These are phyloP conservation scores for Candida loeiensis DNA, from an alignment of 805 yeast species.

Conservation along the genomic window DNA sequence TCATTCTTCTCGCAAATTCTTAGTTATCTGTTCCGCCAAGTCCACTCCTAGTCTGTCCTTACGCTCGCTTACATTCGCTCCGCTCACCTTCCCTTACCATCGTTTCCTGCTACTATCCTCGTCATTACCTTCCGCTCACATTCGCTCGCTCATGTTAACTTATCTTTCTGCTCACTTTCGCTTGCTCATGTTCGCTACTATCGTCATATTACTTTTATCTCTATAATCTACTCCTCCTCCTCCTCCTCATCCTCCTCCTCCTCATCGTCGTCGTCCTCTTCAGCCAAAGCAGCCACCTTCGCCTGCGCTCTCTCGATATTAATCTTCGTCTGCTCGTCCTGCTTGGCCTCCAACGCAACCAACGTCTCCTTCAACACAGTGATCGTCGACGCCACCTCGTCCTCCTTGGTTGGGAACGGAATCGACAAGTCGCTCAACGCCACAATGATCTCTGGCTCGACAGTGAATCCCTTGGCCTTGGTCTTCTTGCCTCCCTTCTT, in stretches of 20 bases:
- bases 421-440: slow-evolving; percentile 73
- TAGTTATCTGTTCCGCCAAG: too few species aligned
- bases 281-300: slow-evolving; percentile 62
- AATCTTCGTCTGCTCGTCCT: slow-evolving; percentile 75
- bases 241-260: slow-evolving; percentile 44
- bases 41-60: too few species aligned
- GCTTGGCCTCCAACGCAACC: slow-evolving; percentile 61
- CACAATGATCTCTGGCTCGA: slow-evolving; percentile 78
- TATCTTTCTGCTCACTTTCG: too few species aligned
- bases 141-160: too few species aligned
- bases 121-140: too few species aligned
- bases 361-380: slow-evolving; percentile 70
- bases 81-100: too few species aligned
- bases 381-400: slow-evolving; percentile 64
- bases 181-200: too few species aligned
- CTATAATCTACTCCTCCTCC: slow-evolving; percentile 16
- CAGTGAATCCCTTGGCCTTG: slow-evolving; percentile 56
- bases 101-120: too few species aligned
- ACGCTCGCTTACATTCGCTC: too few species aligned
- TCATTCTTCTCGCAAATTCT: too few species aligned
- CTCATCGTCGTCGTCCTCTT: slow-evolving; percentile 25
- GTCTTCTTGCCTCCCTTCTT: slow-evolving; percentile 51
- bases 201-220: slow-evolving; percentile 1
- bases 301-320: slow-evolving; percentile 75
- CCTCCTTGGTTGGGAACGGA: slow-evolving; percentile 72